phyloP scores from a whole-genome alignment of 306 rosid genomes.

The Ormosia emarginata region DNA sequence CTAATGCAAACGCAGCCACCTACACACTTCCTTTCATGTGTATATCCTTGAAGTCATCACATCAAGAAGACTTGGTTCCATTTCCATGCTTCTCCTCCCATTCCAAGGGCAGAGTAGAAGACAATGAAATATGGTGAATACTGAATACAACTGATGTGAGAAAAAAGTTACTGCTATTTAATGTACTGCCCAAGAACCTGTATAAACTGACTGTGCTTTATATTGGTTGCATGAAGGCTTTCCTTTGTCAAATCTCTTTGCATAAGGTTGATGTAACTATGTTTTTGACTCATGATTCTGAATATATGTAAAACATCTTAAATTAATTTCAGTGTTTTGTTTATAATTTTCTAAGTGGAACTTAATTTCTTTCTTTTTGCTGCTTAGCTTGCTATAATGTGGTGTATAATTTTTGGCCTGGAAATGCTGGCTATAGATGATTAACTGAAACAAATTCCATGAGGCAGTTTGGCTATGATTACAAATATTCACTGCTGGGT shows the following conservation, averaged over 20 bases:
- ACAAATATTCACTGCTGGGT: background rate
- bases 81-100: background rate
- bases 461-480: too few species aligned
- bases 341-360: background rate
- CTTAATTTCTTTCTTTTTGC: background rate
- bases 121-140: background rate
- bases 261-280: background rate
- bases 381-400: background rate
- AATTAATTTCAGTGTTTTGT: background rate
- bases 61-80: background rate
- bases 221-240: background rate
- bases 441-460: background rate
- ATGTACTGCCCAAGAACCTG: background rate
- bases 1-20: background rate
- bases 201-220: background rate
- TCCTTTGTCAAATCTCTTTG: background rate
- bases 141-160: background rate
- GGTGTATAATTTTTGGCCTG: background rate
- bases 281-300: background rate
- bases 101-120: background rate
- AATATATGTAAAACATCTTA: background rate
- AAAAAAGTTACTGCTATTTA: background rate
- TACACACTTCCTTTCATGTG: background rate
- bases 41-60: background rate
- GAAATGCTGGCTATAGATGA: background rate